Base-by-base conservation (phyloP, 2,329 filamentous ascomycete species). In the Xylaria sp. region DNA sequence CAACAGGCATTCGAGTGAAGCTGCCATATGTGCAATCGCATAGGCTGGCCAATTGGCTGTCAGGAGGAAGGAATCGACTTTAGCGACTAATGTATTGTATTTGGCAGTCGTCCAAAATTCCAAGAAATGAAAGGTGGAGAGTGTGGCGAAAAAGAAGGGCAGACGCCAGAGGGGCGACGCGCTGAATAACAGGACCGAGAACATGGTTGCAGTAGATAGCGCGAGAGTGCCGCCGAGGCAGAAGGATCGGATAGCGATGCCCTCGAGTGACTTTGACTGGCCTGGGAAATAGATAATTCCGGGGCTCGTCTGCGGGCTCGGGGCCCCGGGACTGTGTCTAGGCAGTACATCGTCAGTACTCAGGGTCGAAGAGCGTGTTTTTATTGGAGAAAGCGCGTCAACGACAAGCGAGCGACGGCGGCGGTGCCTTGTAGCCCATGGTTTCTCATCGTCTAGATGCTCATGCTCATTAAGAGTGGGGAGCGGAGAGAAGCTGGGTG, bases 81-180 rank as follows among this genome's bases (percentile, higher is more conserved):
- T 85, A 19, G 91, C 92, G 53, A 87, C 83, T 15, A 84, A 82
- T 0, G 91, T 92, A 77, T 98, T 98, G 79, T 90, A 91, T 57
- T 83, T 81, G 8, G 94, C 93, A 0, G 94, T 97, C 31, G 89
- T 92, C 83, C 88, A 96, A 81, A 93, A 99, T 78, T 99, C 95
- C 76, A 98, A 88, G 78, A 97, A 98, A 81, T 99, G 95, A 79
- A 98, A 98, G 29, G 90, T 70, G 25, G 89, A 85, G 48, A 98
- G 87, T 13, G 87, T 80, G 53, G 80, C 79, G 48, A 90, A 72
- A 79, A 94, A 94, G 74, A 89, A 87, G 29, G 86, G 84, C 7
- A 85, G 74, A 58, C 87, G 85, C 87, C 87, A 89, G 58, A 85
- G 76, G 21, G 84, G 81, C 33, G 78, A 80, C 13, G 75, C 63